Percentiles rank a stretch among this genome's conserved stretches.
Conservation (phyloP, 306 rosid species). For the Mimosa pudica region DNA sequence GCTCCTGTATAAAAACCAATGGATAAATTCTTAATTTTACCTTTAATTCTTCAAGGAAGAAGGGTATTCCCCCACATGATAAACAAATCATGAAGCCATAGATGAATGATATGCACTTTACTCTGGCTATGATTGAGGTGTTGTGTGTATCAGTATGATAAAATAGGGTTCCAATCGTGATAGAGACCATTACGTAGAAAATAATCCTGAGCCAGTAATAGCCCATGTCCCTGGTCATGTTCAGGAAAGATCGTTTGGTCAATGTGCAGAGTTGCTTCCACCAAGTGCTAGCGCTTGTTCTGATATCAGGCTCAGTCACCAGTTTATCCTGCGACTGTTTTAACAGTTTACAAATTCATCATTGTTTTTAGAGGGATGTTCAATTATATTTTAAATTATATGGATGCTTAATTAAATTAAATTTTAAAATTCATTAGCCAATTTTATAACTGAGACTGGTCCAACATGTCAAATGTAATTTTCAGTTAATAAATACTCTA, state of each 20-base stretch:
- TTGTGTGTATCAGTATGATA: constrained; percentile 53
- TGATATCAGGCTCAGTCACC: constrained; percentile 31
- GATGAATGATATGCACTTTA: constrained; percentile 62
- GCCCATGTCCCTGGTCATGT: constrained; percentile 74
- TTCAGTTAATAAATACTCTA: not conserved
- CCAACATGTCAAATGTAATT: not conserved
- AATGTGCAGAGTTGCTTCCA: constrained; percentile 60
- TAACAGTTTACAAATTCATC: not conserved
- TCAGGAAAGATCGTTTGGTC: constrained; percentile 56
- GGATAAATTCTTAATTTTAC: constrained; percentile 33
- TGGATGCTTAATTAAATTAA: not conserved
- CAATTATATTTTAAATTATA: not conserved
- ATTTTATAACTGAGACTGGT: not conserved
- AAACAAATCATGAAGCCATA: constrained; percentile 77
- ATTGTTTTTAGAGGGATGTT: not conserved
- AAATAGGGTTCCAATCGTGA: constrained; percentile 62
- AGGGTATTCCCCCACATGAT: constrained; percentile 76
- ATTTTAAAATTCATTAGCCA: not conserved
- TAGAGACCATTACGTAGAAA: constrained; percentile 56
- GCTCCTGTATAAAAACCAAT: not conserved
- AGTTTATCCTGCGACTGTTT: constrained; percentile 50
- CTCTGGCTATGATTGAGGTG: constrained; percentile 62
- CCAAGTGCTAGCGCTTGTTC: constrained; percentile 55
- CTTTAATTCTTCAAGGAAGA: constrained; percentile 71
- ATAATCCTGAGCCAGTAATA: constrained; percentile 73